A percentile compares a stretch with the other conserved stretches of the same genome.
Conservation (phyloP, 257 asterid species). For the Scutellaria galericulata region DNA sequence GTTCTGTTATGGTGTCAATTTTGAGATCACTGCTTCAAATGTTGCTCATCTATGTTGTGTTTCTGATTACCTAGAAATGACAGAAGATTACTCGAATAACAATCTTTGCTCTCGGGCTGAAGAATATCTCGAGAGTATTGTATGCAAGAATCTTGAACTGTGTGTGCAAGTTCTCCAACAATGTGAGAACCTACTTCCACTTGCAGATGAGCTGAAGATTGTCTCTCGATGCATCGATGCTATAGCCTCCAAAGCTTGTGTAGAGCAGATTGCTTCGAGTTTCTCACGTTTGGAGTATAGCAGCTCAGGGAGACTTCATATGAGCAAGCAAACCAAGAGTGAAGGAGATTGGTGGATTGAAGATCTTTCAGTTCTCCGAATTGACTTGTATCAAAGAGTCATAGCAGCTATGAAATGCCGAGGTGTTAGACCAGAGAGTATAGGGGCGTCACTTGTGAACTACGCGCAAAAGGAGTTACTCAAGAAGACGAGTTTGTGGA, state of each 20-base stretch:
- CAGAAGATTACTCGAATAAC: constrained; percentile 71
- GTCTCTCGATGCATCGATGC: constrained; percentile 74
- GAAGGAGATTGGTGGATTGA: constrained; percentile 95
- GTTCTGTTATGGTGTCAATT: constrained; percentile 85
- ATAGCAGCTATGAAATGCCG: constrained; percentile 85
- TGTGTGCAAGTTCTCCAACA: constrained; percentile 76
- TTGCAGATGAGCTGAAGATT: constrained; percentile 74
- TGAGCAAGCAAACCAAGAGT: constrained; percentile 68
- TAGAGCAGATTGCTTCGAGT: constrained; percentile 89
- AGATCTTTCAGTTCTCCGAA: constrained; percentile 71
- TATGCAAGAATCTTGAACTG: constrained; percentile 74
- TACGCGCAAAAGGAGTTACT: constrained; percentile 78
- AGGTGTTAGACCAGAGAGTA: constrained; percentile 95
- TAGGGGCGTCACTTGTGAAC: constrained; percentile 80
- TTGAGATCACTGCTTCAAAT: constrained; percentile 78
- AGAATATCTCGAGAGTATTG: constrained; percentile 72
- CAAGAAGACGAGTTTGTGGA: constrained; percentile 54
- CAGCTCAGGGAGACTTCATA: constrained; percentile 89
- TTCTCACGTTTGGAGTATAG: constrained; percentile 88
- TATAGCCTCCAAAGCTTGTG: constrained; percentile 90
- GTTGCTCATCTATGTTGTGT: constrained; percentile 74
- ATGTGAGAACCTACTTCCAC: constrained; percentile 80
- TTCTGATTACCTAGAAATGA: constrained; percentile 83
- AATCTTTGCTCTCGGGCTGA: constrained; percentile 74
- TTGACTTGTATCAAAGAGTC: constrained; percentile 69